Percentiles rank a stretch among this genome's conserved stretches.
These are phyloP conservation scores for Ampelocalamus luodianensis DNA, from an alignment of 176 grass and related monocot genomes.

Conservation along the genomic window DNA sequence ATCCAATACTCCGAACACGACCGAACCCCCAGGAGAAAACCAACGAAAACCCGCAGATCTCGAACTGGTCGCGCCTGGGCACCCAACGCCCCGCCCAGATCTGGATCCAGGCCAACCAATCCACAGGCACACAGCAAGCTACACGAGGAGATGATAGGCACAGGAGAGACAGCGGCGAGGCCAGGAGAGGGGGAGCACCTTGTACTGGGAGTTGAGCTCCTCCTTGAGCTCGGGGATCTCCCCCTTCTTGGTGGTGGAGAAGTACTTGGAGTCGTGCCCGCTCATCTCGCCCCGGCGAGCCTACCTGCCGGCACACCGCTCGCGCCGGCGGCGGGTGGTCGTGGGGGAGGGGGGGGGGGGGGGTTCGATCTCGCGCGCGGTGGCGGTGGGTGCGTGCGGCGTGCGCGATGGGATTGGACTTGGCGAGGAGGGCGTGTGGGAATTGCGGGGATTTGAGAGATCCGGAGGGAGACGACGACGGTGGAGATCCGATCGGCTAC, in stretches of 20 bases:
- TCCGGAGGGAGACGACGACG: constrained; percentile 15
- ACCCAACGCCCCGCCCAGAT: constrained; percentile 43
- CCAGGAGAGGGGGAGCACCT: constrained; percentile 44
- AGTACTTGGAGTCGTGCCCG: constrained; percentile 99
- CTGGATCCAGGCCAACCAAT: constrained; percentile 42
- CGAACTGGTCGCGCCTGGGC: constrained; percentile 16
- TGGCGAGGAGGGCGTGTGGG: constrained; percentile 25
- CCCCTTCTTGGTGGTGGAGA: constrained; percentile 99
- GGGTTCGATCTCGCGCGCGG: constrained; percentile 43
- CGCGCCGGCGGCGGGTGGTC: constrained; percentile 22
- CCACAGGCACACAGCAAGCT: neutral
- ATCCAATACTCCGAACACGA: constrained; percentile 31
- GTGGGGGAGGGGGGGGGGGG: constrained; percentile 6
- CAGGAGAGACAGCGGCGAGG: neutral
- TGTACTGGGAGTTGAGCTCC: constrained; percentile 99
- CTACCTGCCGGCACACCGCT: constrained; percentile 31
- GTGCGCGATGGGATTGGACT: neutral
- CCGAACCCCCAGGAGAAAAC: constrained; percentile 13
- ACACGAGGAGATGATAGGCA: neutral
- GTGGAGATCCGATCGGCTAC: constrained; percentile 39
- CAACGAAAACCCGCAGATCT: constrained; percentile 47
- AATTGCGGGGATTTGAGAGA: constrained; percentile 6
- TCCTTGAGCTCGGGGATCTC: constrained; percentile 99
- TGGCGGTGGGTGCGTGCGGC: neutral
- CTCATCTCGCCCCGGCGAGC: constrained; percentile 70